phyloP scores from a whole-genome alignment of 2,329 filamentous ascomycete species.

The Penicillium sp. region DNA sequence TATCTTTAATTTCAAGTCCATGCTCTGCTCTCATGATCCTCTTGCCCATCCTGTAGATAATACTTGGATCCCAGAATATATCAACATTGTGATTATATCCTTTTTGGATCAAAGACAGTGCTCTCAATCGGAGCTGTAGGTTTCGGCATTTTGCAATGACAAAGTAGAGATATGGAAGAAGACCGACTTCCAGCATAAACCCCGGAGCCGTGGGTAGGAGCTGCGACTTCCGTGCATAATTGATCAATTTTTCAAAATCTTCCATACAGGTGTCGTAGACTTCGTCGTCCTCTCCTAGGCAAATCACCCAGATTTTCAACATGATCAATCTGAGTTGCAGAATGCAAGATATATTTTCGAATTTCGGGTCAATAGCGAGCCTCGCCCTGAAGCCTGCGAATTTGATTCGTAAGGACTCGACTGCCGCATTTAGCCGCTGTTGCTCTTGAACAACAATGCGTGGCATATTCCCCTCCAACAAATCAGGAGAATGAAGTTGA shows the following conservation, averaged over 20 bases:
- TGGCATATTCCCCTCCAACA: neutral
- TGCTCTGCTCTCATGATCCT: neutral
- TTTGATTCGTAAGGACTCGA: neutral
- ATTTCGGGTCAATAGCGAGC: neutral
- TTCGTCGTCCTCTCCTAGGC: neutral
- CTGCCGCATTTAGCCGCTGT: neutral
- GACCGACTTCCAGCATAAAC: slow-evolving; percentile 7
- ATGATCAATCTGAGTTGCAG: slow-evolving; percentile 4
- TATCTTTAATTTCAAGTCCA: neutral
- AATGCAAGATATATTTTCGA: neutral
- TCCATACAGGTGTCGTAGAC: neutral
- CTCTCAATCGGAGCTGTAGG: slow-evolving; percentile 4
- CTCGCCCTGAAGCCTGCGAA: neutral
- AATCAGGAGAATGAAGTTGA: neutral
- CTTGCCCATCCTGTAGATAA: neutral
- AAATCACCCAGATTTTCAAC: slow-evolving; percentile 2
- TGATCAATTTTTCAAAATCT: neutral
- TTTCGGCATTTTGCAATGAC: slow-evolving; percentile 1
- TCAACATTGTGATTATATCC: neutral
- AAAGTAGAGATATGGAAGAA: slow-evolving; percentile 2
- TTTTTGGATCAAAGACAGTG: neutral
- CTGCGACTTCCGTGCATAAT: neutral
- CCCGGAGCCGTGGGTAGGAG: neutral
- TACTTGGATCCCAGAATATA: neutral
- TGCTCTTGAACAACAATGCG: neutral